Conservation (phyloP, 2,329 filamentous ascomycete genomes). For the Beauveria asiatica region DNA sequence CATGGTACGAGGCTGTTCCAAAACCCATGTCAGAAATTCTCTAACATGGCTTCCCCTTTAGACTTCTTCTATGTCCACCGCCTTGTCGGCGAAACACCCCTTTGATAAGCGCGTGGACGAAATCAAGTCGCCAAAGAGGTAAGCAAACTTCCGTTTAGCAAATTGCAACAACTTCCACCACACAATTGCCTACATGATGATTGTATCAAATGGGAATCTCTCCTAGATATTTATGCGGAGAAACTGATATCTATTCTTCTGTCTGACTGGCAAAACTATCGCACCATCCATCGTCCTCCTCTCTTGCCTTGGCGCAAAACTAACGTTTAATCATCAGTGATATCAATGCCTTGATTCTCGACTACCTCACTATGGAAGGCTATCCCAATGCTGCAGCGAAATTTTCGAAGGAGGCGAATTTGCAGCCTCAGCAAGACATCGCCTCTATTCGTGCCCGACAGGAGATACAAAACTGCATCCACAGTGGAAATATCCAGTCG, state of each 20-base stretch:
- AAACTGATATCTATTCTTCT: slow-evolving; percentile 62
- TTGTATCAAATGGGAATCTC: slow-evolving; percentile 99
- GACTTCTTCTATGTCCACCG: slow-evolving; percentile 65
- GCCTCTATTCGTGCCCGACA: slow-evolving; percentile 70
- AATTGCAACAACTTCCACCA: not conserved
- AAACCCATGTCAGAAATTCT: not conserved
- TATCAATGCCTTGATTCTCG: slow-evolving; percentile 90
- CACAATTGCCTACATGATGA: slow-evolving; percentile 55
- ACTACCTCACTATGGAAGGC: slow-evolving; percentile 93
- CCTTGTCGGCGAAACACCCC: slow-evolving; percentile 59
- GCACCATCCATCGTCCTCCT: slow-evolving; percentile 9
- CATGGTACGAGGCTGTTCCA: not conserved
- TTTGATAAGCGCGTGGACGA: slow-evolving; percentile 80
- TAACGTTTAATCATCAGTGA: slow-evolving; percentile 52
- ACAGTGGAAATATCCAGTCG: slow-evolving; percentile 73
- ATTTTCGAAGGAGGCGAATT: slow-evolving; percentile 89
- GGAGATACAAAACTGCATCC: slow-evolving; percentile 76
- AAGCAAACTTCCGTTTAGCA: slow-evolving; percentile 28
- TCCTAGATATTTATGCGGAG: slow-evolving; percentile 94
- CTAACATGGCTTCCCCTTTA: slow-evolving; percentile 22
- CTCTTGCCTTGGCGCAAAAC: slow-evolving; percentile 12
- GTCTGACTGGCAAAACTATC: slow-evolving; percentile 36
- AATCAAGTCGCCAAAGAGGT: slow-evolving; percentile 85
- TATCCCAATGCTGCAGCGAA: slow-evolving; percentile 88
- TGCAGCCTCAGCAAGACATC: slow-evolving; percentile 63